Evolutionary conservation across 768 basidiomycete species (phyloP), one percentile per base, ranked within the genome.

Genomic region (Termitomyces sp.): DNA sequence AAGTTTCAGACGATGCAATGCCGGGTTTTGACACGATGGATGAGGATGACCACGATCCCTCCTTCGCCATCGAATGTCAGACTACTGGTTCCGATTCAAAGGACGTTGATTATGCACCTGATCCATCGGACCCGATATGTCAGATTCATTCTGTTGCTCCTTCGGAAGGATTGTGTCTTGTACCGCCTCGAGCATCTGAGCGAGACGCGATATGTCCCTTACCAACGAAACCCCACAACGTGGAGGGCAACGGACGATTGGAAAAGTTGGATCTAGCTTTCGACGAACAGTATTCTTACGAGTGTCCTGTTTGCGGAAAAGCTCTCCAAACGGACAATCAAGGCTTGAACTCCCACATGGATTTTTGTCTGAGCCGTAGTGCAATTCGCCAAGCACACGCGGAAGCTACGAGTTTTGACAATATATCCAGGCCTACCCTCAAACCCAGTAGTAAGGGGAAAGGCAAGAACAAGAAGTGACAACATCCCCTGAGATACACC

Each of bases 271-370:
- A 44, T 43, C 23, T 1, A 4, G 20, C 18, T 20, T 8, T 40
- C 32, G 40, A 48, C n/a, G 13, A 20, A 10, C 46, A 47, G 40
- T 69, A 75, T 56, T 69, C 66, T n/a, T 79, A 82, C 56, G 70
- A 71, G 0, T 95, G 93, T 70, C 93, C 95, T 4, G 76, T 95
- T 26, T 95, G 92, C 66, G 68, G 72, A 28, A 85, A 82, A 67
- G 69, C 72, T 13, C 69, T 93, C 56, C 74, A 80, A 60, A 84
- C 81, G 1, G 86, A 93, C 69, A 97, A 97, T 68, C 77, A 81
- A 50, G 86, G 82, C 5, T 72, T 97, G 36, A 96, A 97, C 68
- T 77, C 83, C n/a, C 94, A 97, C 66, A 79, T 97, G 47, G 94
- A 97, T 71, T 89, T 87, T 66, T 97, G 95, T 67, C 71, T 97